Evolutionary conservation across 495 filamentous ascomycete species (phyloP), one percentile per base, ranked within the genome.

Genomic region (Peziza echinospora): DNA sequence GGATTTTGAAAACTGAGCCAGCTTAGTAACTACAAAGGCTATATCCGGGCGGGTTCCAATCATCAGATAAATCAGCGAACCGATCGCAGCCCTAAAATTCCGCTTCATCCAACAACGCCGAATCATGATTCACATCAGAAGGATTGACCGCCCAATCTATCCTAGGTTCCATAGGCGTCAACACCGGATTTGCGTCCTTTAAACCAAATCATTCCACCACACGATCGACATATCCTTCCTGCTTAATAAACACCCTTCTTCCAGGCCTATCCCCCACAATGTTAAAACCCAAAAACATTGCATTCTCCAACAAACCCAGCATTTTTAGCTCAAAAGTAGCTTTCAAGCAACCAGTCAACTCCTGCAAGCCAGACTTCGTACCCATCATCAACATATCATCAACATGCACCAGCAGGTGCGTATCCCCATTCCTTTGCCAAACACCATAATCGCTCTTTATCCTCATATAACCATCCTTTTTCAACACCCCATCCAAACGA

Each of bases 361-460:
- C 19, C 7, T 42, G 26, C 26, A 34, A 7, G 7, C 26, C 26
- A 34, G 7, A 7, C 9, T 42, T 42, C 19, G 9, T 21, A 9
- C 45, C 28, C 6, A 47, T 43, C n/a, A 47, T 10, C 21, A 22
- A 17, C 2, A 34, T 47, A 26, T 43, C 30, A 41, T 47, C 45
- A 21, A 47, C 45, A 42, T 47, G 28, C 16, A 47, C n/a, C 10
- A 26, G 19, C 0, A 47, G 4, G 41, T 21, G 4, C 40, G 19
- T 6, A 47, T 42, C 40, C 8, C n/a, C 26, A 7, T 42, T 42
- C 40, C 7, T 10, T 6, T 6, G 7, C 40, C 40, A 42, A 42
- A 42, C 40, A 8, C 10, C 9, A 21, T 42, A 21, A 42, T 42
- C 40, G 10, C 7, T 10, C 8, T 7, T 6, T 11, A 21, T 11